These are phyloP conservation scores for Parachlorella kessleri DNA, from an alignment of 139 green algal species.

Conservation along the genomic window DNA sequence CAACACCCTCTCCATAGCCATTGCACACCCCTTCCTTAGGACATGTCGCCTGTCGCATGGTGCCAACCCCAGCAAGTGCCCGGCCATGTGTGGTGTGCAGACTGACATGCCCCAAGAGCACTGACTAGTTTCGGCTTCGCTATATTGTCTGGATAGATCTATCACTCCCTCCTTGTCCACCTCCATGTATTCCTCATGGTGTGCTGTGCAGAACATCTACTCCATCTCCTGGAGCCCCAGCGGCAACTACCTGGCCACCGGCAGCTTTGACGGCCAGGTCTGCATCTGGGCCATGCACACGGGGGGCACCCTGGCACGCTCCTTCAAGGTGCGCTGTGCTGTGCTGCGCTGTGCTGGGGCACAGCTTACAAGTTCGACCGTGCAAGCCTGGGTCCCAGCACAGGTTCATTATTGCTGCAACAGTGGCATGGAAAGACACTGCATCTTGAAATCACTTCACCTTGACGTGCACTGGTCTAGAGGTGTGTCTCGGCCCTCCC, in stretches of 20 bases:
- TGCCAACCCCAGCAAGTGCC: background rate
- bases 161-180: background rate
- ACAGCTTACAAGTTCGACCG: too few relatives aligned
- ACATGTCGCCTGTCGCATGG: too few relatives aligned
- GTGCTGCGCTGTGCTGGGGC: too few relatives aligned
- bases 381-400: too few relatives aligned
- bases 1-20: too few relatives aligned
- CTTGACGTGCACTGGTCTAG: too few relatives aligned
- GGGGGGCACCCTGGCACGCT: conserved; percentile 11
- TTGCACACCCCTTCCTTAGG: too few relatives aligned
- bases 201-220: background rate
- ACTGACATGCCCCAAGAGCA: background rate
- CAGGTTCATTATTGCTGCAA: too few relatives aligned
- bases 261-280: conserved; percentile 4
- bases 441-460: too few relatives aligned
- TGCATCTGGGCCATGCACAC: conserved; percentile 9
- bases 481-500: too few relatives aligned
- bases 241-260: conserved; percentile 21
- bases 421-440: too few relatives aligned
- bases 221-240: conserved; percentile 22
- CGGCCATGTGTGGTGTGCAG: background rate
- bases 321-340: background rate
- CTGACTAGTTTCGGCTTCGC: background rate
- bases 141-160: too few relatives aligned
- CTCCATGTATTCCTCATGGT: background rate